Evolutionary conservation across 352 stramenopile species (phyloP).

Genomic region (Lagenidium sp.): DNA sequence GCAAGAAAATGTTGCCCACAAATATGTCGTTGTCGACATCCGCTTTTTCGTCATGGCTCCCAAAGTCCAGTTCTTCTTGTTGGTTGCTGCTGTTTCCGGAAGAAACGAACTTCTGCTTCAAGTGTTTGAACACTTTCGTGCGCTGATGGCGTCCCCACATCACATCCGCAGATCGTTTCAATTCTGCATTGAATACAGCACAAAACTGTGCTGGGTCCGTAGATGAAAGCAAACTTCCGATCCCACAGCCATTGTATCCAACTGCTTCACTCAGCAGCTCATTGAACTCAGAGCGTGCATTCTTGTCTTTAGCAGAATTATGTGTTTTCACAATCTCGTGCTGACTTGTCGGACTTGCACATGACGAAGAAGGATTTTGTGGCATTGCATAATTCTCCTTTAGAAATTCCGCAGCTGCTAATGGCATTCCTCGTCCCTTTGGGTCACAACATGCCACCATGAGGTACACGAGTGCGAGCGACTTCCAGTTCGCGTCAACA

Average conservation of each 20-base stretch:
- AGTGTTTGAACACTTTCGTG: slow-evolving; percentile 38
- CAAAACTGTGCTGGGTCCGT: slow-evolving; percentile 35
- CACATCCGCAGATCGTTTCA: slow-evolving; percentile 66
- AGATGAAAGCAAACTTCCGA: slow-evolving; percentile 42
- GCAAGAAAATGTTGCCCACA: slow-evolving; percentile 74
- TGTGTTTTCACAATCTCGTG: neutral
- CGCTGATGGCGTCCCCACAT: slow-evolving; percentile 61
- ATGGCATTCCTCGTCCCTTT: slow-evolving; percentile 68
- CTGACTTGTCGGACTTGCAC: neutral
- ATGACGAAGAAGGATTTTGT: neutral
- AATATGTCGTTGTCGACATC: slow-evolving; percentile 38
- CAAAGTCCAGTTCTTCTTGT: slow-evolving; percentile 18
- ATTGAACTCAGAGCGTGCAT: slow-evolving; percentile 36
- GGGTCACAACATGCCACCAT: slow-evolving; percentile 69
- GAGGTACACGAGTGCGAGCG: slow-evolving; percentile 54
- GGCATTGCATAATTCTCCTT: slow-evolving; percentile 33
- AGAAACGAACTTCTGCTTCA: slow-evolving; percentile 59
- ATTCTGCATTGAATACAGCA: slow-evolving; percentile 60
- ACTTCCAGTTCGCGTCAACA: slow-evolving; percentile 59
- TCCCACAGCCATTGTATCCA: slow-evolving; percentile 62
- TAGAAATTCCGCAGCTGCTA: slow-evolving; percentile 62
- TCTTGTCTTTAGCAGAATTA: slow-evolving; percentile 8
- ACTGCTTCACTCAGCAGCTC: slow-evolving; percentile 57
- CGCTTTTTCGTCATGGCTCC: slow-evolving; percentile 5
- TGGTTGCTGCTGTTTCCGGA: slow-evolving; percentile 17